Conservation (phyloP, 2,329 filamentous ascomycete genomes). For the Amesomyces nigricolor region DNA sequence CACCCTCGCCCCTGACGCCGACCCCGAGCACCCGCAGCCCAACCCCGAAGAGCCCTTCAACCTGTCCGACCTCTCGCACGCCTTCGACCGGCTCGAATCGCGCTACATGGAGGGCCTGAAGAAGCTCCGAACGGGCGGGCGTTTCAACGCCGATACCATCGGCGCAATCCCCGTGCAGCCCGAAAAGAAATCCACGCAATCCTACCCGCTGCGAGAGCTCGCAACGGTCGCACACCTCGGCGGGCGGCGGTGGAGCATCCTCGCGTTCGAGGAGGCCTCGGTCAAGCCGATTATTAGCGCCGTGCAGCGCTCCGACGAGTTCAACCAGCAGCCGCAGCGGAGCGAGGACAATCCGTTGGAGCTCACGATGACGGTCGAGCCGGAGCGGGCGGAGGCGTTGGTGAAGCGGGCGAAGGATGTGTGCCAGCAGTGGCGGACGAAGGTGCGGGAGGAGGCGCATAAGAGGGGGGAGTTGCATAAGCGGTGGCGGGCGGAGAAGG, state of each 20-base stretch:
- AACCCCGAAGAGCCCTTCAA: conserved; percentile 43
- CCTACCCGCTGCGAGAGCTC: conserved; percentile 50
- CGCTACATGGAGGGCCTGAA: conserved; percentile 39
- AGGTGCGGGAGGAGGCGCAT: conserved; percentile 43
- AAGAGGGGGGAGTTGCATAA: conserved; percentile 45
- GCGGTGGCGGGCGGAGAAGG: conserved; percentile 42
- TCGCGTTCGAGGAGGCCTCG: conserved; percentile 38
- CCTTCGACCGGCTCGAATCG: conserved; percentile 37
- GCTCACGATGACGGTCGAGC: conserved; percentile 49
- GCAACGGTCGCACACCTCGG: conserved; percentile 48
- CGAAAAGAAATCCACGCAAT: conserved; percentile 27
- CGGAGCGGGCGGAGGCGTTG: conserved; percentile 45
- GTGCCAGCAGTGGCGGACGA: conserved; percentile 47
- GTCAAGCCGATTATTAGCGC: conserved; percentile 52
- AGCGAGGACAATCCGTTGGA: conserved; percentile 55
- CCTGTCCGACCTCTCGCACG: conserved; percentile 44
- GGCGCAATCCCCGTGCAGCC: conserved; percentile 37
- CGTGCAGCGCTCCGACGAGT: conserved; percentile 46
- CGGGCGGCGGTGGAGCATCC: conserved; percentile 34
- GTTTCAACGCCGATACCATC: conserved; percentile 47
- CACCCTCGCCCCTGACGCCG: background rate
- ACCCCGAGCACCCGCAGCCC: conserved; percentile 26
- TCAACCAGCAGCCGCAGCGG: conserved; percentile 57
- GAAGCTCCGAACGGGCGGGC: conserved; percentile 42
- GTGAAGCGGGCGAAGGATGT: conserved; percentile 39